These are phyloP conservation scores for Chrysoporthe austroafricana DNA, from an alignment of 2,329 filamentous ascomycete genomes.

Conservation along the genomic window DNA sequence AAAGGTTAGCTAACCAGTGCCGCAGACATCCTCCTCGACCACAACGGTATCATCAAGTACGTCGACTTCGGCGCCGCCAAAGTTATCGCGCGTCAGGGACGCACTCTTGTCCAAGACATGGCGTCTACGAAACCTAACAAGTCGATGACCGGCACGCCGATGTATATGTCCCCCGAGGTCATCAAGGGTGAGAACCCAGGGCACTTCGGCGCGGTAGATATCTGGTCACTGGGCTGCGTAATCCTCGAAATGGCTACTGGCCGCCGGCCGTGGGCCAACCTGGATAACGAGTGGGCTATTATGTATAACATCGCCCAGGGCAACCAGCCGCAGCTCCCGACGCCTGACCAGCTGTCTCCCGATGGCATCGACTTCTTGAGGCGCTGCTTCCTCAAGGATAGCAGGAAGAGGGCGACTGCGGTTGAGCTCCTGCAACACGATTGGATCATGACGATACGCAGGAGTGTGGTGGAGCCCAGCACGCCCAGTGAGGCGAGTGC, in stretches of 20 bases:
- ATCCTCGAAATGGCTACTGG: conserved; percentile 98
- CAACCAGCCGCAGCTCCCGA: conserved; percentile 85
- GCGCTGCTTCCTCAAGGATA: conserved; percentile 85
- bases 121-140: conserved; percentile 71
- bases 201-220: conserved; percentile 84
- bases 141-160: conserved; percentile 96
- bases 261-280: conserved; percentile 87
- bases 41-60: conserved; percentile 98
- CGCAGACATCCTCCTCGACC: conserved; percentile 88
- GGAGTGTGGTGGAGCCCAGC: conserved; percentile 65
- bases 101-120: conserved; percentile 74
- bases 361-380: conserved; percentile 86
- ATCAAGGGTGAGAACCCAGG: conserved; percentile 87
- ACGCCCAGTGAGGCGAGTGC: conserved; percentile 63
- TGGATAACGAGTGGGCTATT: conserved; percentile 99
- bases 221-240: conserved; percentile 96
- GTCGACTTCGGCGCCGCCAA: conserved; percentile 98
- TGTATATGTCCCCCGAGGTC: conserved; percentile 99
- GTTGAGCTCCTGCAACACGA: conserved; percentile 92
- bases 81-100: conserved; percentile 90
- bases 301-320: conserved; percentile 99
- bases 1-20: conserved; percentile 22
- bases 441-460: conserved; percentile 75
- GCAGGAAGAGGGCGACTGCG: conserved; percentile 76
- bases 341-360: conserved; percentile 79